These are phyloP conservation scores for Azolla pinnata DNA, from an alignment of 75 land plant species.

Conservation along the genomic window DNA sequence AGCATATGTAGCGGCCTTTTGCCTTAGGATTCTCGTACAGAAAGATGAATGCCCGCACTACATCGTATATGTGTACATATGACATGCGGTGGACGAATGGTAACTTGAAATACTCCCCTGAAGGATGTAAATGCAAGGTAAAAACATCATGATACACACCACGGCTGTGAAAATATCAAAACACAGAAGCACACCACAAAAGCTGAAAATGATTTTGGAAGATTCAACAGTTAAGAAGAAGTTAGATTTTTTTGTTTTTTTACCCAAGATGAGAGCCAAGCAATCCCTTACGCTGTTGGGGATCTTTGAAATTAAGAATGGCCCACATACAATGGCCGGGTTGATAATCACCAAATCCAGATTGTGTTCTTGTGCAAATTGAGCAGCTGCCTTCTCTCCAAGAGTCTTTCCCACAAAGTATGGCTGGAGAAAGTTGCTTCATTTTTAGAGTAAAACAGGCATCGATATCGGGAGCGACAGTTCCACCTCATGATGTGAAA, in stretches of 20 bases:
- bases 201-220: not conserved
- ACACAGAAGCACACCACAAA: not conserved
- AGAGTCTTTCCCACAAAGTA: slow-evolving; percentile 38
- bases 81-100: not conserved
- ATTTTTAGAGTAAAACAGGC: too few species aligned
- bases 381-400: slow-evolving; percentile 34
- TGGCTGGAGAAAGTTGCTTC: too few species aligned
- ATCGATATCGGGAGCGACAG: too few species aligned
- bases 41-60: slow-evolving; percentile 52
- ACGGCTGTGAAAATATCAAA: not conserved
- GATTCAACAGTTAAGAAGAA: not conserved
- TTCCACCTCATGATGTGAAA: too few species aligned
- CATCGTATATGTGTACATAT: slow-evolving; percentile 69
- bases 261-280: not conserved
- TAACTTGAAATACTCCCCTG: not conserved
- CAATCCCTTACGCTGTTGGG: slow-evolving; percentile 1
- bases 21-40: slow-evolving; percentile 58
- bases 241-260: not conserved
- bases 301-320: not conserved
- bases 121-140: not conserved
- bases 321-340: slow-evolving; percentile 4
- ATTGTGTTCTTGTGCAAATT: slow-evolving; percentile 26
- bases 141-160: not conserved
- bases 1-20: slow-evolving; percentile 79
- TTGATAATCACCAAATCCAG: slow-evolving; percentile 31